Evolutionary conservation across 495 filamentous ascomycete genomes (phyloP), one percentile per base, ranked within the genome.

Genomic region (Lophiostoma macrostomum): DNA sequence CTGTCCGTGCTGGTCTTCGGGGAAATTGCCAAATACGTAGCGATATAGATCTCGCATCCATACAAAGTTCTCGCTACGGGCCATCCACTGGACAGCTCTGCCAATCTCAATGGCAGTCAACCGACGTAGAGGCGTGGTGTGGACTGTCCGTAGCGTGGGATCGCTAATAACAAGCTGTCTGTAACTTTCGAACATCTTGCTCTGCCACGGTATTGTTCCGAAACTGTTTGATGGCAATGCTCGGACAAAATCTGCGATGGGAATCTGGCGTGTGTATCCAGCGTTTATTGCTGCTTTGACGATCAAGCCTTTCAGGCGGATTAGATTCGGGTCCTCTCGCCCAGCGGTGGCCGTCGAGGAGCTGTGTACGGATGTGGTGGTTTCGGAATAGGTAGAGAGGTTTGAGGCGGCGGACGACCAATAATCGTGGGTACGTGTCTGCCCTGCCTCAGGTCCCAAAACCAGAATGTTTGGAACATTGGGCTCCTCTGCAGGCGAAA

Each of bases 401-500:
- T 67, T 79, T 6, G 86, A 88, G 27, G 83, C 83, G 28, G 80
- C 85, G 64, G 81, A 85, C 1, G 86, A 87, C 87, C 88, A 93
- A 43, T 69, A 64, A 36, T 68, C 65, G 32, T 69, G 69, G 23
- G 59, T 67, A 18, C 55, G 55, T 24, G 42, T 57, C 39, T 38
- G 61, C 19, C 53, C 45, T 52, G 56, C 55, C 67, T 60, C 54
- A 23, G 90, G 85, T 1, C 90, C 89, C 3, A 95, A 79, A 1
- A 96, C 83, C 25, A 95, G 68, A 34, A 96, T 93, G 61, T 94
- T 91, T 6, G 89, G 90, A 25, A 87, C 75, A 43, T 76, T 76
- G 1, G 80, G 81, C 12, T 79, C 85, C 44, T 87, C 81, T 47
- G 90, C 85, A 0, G 89, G 88, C 6, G 87, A 91, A 12, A 87